Conservation (phyloP, 495 filamentous ascomycete genomes). For the Daldinia bambusicola region DNA sequence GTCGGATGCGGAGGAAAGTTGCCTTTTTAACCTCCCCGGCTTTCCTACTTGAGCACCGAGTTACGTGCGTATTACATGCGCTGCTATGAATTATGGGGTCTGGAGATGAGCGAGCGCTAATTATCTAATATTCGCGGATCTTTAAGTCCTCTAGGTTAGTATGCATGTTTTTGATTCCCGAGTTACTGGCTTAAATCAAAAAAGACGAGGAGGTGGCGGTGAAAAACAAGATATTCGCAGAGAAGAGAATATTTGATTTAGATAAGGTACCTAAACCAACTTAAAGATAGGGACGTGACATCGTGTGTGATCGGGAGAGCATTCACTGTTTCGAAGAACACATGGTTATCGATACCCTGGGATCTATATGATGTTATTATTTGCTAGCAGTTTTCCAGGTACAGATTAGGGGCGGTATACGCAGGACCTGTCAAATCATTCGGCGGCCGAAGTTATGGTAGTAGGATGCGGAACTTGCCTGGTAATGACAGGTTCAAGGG, state of each 20-base stretch:
- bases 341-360: background rate
- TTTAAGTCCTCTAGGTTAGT: background rate
- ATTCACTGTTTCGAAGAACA: background rate
- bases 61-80: background rate
- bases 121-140: no score
- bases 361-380: background rate
- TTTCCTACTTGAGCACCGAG: background rate
- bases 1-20: background rate
- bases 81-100: background rate
- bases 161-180: background rate
- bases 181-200: background rate
- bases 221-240: background rate
- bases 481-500: background rate
- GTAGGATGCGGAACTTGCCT: slow-evolving; percentile 28
- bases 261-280: background rate
- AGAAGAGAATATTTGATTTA: background rate
- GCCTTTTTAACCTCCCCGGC: slow-evolving; percentile 1
- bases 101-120: background rate
- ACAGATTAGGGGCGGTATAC: background rate
- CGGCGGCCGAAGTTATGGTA: slow-evolving; percentile 15
- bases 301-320: background rate
- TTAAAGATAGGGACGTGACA: background rate
- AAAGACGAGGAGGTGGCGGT: background rate
- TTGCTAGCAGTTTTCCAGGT: background rate
- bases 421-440: background rate